A percentile compares a stretch with the other conserved stretches of the same genome.
These are phyloP conservation scores for Fraxinus pennsylvanica DNA, from an alignment of 257 asterid genomes.

Conservation along the genomic window DNA sequence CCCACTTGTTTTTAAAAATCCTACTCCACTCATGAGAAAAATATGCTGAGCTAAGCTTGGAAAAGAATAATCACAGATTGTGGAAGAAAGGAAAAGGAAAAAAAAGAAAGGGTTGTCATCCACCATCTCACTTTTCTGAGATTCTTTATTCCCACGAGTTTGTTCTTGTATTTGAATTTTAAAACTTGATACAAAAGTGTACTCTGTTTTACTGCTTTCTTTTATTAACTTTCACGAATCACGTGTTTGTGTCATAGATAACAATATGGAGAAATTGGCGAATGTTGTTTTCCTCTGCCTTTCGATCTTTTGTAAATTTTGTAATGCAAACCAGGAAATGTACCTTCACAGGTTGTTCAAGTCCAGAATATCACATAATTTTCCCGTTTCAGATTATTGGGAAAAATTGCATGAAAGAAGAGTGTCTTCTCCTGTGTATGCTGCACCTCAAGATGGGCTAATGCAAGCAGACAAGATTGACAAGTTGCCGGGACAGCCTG, in stretches of 20 bases:
- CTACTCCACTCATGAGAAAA: too few relatives aligned
- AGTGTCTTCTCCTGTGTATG: slow-evolving; percentile 18
- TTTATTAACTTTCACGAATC: background rate
- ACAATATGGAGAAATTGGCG: background rate
- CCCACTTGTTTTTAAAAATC: too few relatives aligned
- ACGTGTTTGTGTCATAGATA: background rate
- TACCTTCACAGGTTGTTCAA: background rate
- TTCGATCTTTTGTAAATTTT: background rate
- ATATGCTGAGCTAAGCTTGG: too few relatives aligned
- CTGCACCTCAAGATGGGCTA: slow-evolving; percentile 30
- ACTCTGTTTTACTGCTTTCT: background rate
- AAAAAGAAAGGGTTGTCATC: too few relatives aligned
- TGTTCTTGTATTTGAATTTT: background rate
- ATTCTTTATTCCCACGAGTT: background rate
- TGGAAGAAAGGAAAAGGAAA: too few relatives aligned
- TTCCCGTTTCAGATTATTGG: background rate
- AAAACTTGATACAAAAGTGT: background rate
- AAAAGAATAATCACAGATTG: too few relatives aligned
- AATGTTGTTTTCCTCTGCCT: background rate
- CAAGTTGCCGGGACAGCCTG: slow-evolving; percentile 38
- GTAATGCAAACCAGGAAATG: background rate
- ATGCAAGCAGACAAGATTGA: slow-evolving; percentile 27
- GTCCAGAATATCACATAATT: background rate
- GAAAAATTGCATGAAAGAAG: slow-evolving; percentile 9
- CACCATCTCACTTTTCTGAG: too few relatives aligned